Evolutionary conservation across 2,329 filamentous ascomycete species (phyloP), one percentile per base, ranked within the genome.

Genomic region (Cordyceps javanica): DNA sequence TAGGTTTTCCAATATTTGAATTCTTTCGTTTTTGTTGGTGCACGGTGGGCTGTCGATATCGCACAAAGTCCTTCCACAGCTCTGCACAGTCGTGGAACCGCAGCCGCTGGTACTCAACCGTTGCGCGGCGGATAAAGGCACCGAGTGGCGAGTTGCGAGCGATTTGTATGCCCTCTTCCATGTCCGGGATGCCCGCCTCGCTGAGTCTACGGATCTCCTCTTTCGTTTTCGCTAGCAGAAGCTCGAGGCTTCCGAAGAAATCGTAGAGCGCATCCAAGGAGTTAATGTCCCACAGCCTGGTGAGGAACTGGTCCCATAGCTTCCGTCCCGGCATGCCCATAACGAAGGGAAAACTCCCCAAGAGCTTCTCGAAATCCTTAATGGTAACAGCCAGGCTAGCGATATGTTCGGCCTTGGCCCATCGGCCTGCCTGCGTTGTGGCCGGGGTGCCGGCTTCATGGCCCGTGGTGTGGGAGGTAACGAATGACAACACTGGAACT

Each of bases 291-390:
- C 94, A 97, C 25, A 97, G 75, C 61, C 86, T 87, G 57, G 83
- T 82, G 13, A 97, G 79, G 58, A 97, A 90, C 2, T 88, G 76
- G 67, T 97, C 91, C 85, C 92, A 94, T n/a, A 97, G 74, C n/a
- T 82, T 87, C 49, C 89, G 82, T 3, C 91, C 91, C 0, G 91
- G 88, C 58, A 90, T 74, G 38, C 79, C 78, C 64, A 77, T 75
- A 26, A 79, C 70, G 28, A 82, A 77, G 6, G 78, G 74, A 62
- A 81, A 77, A 28, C 76, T 73, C 21, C 70, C 68, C 16, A 87
- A 77, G n/a, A 85, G 72, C 56, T 74, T 75, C 68, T 87, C 82
- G 61, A 87, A 86, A 61, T 82, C 76, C 39, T 79, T 73, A 62
- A 86, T 79, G 55, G 77, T 76, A 39, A 81, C 72, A 45, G 84